Percentiles rank a stretch among this genome's conserved stretches.
These are phyloP conservation scores for Dittrichia graveolens DNA, from an alignment of 129 eudicot species.

Conservation along the genomic window DNA sequence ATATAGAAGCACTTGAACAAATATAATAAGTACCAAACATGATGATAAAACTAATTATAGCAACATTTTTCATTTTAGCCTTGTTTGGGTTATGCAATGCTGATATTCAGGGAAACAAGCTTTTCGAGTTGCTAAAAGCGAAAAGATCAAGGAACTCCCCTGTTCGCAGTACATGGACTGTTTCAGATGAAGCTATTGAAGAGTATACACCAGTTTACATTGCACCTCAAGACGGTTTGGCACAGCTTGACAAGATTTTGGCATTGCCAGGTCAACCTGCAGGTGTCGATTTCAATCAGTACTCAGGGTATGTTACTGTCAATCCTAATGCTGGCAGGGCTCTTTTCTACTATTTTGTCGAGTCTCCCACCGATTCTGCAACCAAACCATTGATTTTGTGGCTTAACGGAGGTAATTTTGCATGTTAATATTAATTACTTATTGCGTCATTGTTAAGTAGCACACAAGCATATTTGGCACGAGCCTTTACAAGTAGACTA, in stretches of 20 bases:
- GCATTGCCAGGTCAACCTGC: slow-evolving; percentile 38
- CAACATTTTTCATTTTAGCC: slow-evolving; percentile 20
- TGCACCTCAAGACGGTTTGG: slow-evolving; percentile 40
- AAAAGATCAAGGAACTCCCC: slow-evolving; percentile 23
- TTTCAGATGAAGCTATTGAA: slow-evolving; percentile 14
- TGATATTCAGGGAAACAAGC: slow-evolving; percentile 24
- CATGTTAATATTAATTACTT: background rate
- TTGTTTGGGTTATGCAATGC: slow-evolving; percentile 27
- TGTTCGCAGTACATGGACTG: background rate
- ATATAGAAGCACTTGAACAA: slow-evolving; percentile 8
- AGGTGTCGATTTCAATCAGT: slow-evolving; percentile 38
- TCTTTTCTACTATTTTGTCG: slow-evolving; percentile 44
- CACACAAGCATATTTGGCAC: slow-evolving; percentile 3
- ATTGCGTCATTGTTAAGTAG: background rate
- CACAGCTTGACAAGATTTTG: slow-evolving; percentile 33
- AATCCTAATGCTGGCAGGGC: slow-evolving; percentile 39
- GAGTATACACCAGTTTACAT: slow-evolving; percentile 28
- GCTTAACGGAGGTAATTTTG: slow-evolving; percentile 42
- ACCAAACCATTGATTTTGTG: slow-evolving; percentile 41
- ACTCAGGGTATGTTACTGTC: slow-evolving; percentile 44
- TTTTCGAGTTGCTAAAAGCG: slow-evolving; percentile 26
- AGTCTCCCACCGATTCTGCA: slow-evolving; percentile 37
- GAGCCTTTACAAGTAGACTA: background rate
- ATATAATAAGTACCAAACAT: slow-evolving; percentile 9
- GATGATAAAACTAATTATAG: slow-evolving; percentile 24